Conservation (phyloP, 129 eudicot genomes). For the Arctium lappa region DNA sequence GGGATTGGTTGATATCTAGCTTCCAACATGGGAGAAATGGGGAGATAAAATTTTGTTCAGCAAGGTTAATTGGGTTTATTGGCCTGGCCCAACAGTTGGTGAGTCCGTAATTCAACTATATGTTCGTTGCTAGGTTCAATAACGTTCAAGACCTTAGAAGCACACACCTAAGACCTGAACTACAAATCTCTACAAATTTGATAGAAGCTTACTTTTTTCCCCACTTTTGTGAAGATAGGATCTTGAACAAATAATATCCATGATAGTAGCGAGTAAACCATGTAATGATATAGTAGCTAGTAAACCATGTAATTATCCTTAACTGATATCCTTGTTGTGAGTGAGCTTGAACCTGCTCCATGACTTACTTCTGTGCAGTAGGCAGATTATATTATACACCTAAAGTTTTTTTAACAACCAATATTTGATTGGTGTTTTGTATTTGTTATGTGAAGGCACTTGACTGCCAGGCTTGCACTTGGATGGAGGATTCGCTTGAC, state of each 20-base stretch:
- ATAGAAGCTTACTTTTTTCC: not conserved
- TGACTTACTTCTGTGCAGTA: not conserved
- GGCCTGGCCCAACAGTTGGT: not conserved
- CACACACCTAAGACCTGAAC: not conserved
- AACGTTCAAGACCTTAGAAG: not conserved
- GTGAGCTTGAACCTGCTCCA: slow-evolving; percentile 5
- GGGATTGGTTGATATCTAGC: not conserved
- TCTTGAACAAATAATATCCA: not conserved
- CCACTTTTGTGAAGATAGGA: not conserved
- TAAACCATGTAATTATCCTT: not conserved
- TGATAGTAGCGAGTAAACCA: not conserved
- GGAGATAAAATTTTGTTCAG: not conserved
- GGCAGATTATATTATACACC: slow-evolving; percentile 10
- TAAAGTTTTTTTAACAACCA: not conserved
- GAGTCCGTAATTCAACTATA: not conserved
- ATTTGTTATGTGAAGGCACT: slow-evolving; percentile 57
- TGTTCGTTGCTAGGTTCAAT: not conserved
- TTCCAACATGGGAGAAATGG: not conserved
- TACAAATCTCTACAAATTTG: not conserved
- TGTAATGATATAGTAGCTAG: not conserved
- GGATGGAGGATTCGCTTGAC: slow-evolving; percentile 98
- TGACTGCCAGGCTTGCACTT: slow-evolving; percentile 90
- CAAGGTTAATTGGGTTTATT: not conserved
- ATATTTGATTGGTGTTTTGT: not conserved
- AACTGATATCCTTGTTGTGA: not conserved